Evolutionary conservation across 2,329 filamentous ascomycete genomes (phyloP).

Genomic region (Epichloe sp.): DNA sequence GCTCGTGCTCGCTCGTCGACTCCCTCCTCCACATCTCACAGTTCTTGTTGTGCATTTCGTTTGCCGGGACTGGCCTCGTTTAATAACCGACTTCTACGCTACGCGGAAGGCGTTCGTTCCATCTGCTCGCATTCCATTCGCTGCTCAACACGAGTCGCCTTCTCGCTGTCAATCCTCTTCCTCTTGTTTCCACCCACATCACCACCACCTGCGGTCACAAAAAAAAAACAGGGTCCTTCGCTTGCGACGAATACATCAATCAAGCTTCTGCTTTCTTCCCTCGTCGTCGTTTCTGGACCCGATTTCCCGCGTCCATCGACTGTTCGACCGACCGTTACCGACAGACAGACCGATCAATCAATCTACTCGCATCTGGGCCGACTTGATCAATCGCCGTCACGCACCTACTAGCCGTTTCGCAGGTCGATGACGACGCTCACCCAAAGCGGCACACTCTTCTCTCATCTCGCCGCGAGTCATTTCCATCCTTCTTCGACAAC

Average conservation of each 20-base stretch:
- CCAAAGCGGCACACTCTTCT: not conserved
- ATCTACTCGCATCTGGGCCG: too few relatives aligned
- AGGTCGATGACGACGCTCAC: constrained; percentile 1
- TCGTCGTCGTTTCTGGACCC: not conserved
- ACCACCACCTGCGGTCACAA: not conserved
- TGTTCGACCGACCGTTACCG: not conserved
- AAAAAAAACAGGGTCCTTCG: not conserved
- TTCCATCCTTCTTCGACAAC: not conserved
- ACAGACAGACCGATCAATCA: not conserved
- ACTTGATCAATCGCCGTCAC: not conserved
- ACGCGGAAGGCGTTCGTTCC: not conserved
- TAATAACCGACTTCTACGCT: too few relatives aligned
- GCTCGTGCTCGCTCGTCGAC: too few relatives aligned
- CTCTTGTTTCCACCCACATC: not conserved
- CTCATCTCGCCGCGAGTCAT: not conserved
- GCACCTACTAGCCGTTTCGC: constrained; percentile 1
- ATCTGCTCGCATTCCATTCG: not conserved
- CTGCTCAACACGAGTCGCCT: not conserved
- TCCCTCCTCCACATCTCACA: too few relatives aligned
- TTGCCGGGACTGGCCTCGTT: too few relatives aligned
- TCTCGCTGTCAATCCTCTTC: not conserved
- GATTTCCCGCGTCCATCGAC: not conserved
- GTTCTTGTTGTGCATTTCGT: too few relatives aligned
- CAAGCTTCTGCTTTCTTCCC: not conserved
- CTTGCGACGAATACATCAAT: not conserved